phyloP scores from a whole-genome alignment of 192 early-diverging fungal genomes.

The Obelidium mucronatum region DNA sequence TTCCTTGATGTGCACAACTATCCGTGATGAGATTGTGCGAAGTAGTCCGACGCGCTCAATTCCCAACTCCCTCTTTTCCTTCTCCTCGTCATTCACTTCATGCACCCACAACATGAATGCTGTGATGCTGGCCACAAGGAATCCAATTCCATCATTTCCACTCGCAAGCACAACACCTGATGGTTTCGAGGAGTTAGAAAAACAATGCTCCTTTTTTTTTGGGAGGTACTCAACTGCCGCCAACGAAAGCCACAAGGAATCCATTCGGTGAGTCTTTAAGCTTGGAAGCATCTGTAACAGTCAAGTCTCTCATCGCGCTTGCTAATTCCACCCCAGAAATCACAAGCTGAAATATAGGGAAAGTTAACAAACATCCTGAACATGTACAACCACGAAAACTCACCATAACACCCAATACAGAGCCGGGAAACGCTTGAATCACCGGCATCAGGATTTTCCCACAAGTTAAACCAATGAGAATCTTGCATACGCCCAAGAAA shows the following conservation, averaged over 20 bases:
- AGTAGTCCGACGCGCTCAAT: not conserved
- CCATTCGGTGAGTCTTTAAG: constrained; percentile 23
- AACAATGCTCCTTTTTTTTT: not conserved
- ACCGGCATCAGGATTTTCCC: constrained; percentile 78
- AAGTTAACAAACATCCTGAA: not conserved
- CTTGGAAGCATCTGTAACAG: constrained; percentile 46
- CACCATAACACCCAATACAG: constrained; percentile 88
- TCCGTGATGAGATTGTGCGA: not conserved
- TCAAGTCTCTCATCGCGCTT: constrained; percentile 57
- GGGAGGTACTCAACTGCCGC: too few relatives aligned
- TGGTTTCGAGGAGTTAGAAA: constrained; percentile 11
- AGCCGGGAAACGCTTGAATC: constrained; percentile 75
- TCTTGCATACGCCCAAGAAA: constrained; percentile 77
- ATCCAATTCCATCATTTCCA: constrained; percentile 34
- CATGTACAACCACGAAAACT: too few relatives aligned
- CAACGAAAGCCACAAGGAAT: constrained; percentile 23
- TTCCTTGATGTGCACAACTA: not conserved
- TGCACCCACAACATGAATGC: constrained; percentile 32
- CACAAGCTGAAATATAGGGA: constrained; percentile 68
- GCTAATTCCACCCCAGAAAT: constrained; percentile 81
- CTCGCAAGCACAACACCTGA: constrained; percentile 27
- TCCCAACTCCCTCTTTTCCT: not conserved
- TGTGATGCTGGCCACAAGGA: constrained; percentile 24
- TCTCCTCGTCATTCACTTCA: constrained; percentile 22
- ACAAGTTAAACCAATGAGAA: constrained; percentile 83